These are phyloP conservation scores for Euphorbia celastroides DNA, from an alignment of 441 rosid genomes.

Conservation along the genomic window DNA sequence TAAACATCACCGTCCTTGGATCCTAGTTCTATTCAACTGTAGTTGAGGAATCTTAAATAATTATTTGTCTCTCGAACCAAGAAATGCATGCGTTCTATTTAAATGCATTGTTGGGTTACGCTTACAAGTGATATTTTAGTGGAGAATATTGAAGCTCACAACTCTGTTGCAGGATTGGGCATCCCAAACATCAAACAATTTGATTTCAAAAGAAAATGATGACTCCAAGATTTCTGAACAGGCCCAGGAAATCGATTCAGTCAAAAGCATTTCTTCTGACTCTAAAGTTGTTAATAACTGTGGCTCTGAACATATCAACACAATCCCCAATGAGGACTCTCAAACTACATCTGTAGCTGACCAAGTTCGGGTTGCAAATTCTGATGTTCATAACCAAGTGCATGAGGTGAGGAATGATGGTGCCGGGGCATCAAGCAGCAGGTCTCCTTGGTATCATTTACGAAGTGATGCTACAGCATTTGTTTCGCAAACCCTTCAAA, in stretches of 20 bases:
- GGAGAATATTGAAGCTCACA: background rate
- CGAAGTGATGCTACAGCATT: conserved; percentile 83
- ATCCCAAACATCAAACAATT: conserved; percentile 25
- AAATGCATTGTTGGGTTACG: background rate
- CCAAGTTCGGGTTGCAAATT: no score
- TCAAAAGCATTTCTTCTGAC: conserved; percentile 31
- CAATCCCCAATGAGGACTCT: conserved; percentile 31
- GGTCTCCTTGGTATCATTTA: conserved; percentile 89
- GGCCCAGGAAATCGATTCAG: conserved; percentile 38
- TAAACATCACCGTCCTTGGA: background rate
- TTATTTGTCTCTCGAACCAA: background rate
- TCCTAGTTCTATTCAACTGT: background rate
- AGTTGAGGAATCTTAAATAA: background rate
- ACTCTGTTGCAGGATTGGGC: conserved; percentile 30
- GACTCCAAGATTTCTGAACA: conserved; percentile 29
- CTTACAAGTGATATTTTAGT: conserved; percentile 1
- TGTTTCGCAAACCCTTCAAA: conserved; percentile 85
- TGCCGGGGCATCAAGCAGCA: conserved; percentile 55
- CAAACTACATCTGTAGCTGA: conserved; percentile 22
- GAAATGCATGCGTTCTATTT: background rate
- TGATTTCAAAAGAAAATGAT: conserved; percentile 40
- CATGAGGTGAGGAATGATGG: conserved; percentile 47
- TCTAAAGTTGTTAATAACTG: conserved; percentile 32
- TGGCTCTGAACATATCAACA: conserved; percentile 31
- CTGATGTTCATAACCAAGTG: no score